A percentile compares a stretch with the other conserved stretches of the same genome.
Conservation (phyloP, 1,139 yeast genomes). For the Sugiyamaella sp. region DNA sequence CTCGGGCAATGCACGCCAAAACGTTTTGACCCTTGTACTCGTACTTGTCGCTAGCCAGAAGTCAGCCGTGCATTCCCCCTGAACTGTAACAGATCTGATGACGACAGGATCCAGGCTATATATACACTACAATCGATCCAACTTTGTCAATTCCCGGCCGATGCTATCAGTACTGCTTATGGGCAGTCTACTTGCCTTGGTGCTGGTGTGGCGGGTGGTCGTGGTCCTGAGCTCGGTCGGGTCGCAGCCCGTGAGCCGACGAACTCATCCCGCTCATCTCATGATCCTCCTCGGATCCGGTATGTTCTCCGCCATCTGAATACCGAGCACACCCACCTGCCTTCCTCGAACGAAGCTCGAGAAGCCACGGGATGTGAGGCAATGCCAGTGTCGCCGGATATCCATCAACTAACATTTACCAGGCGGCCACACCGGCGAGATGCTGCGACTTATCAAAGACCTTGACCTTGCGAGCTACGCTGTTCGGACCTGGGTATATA, state of each 20-base stretch:
- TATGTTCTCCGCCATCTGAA: slow-evolving; percentile 8
- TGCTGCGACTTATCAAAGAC: slow-evolving; percentile 65
- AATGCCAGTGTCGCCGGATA: too few relatives aligned
- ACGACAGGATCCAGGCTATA: too few relatives aligned
- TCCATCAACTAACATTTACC: slow-evolving; percentile 19
- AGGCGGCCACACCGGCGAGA: slow-evolving; percentile 97
- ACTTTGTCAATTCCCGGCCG: too few relatives aligned
- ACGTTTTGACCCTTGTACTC: background rate
- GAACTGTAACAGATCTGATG: background rate
- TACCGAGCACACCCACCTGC: too few relatives aligned
- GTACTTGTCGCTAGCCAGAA: background rate
- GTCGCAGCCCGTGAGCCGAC: background rate
- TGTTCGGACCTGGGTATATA: slow-evolving; percentile 40
- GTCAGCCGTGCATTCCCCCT: background rate
- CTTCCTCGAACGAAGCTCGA: too few relatives aligned
- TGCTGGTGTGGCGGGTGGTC: background rate
- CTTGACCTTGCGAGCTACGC: slow-evolving; percentile 42
- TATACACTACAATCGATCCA: too few relatives aligned
- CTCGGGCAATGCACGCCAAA: too few relatives aligned
- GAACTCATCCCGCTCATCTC: slow-evolving; percentile 21
- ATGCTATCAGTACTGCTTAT: background rate
- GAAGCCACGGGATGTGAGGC: too few relatives aligned
- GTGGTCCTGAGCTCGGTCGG: background rate
- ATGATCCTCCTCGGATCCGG: slow-evolving; percentile 37
- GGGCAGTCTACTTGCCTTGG: background rate